Base-by-base conservation (phyloP, 345 rosid genomes). In the Jatropha curcas region DNA sequence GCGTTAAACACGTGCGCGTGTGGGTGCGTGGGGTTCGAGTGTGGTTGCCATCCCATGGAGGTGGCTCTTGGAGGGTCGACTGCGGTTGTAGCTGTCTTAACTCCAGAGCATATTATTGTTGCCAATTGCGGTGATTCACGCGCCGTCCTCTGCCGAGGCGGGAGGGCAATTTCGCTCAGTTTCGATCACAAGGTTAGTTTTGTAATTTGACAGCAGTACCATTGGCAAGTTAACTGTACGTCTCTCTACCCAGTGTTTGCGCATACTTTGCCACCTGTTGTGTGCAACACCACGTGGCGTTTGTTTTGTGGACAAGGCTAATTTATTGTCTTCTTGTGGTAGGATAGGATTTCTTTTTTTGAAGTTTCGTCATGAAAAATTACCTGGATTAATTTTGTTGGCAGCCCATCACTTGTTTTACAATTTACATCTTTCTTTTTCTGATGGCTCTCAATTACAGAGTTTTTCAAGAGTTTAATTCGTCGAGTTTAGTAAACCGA, bases 121-220 rank as follows among this genome's bases (percentile, higher is more conserved):
- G 93, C 89, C 22, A 88, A 86, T 64, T 85, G 89, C 68, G 90
- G 93, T 7, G 93, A 86, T 72, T 88, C 93, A 48, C 90, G 89
- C 57, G 89, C 91, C 75, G 88, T 87, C 65, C 88, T 89, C n/a
- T 80, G 84, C 76, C 83, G 88, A 0, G 87, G 72, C 5, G 85
- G 89, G 7, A 74, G 57, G 71, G 85, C 86, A 19, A 27, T 85
- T 43, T 86, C 90, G 22, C 85, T 88, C 24, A 82, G 85, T 37
- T 66, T 60, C 13, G 92, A 88, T 78, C 92, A 86, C 55, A 88
- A 86, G 90, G 89, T 88, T 60, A 63, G 84, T 60, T 67, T 71
- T 60, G 67, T 33, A 60, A 60, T 46, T 62, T 50, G 48, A 31
- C 14, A 2, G 19, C 7, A 41, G 4, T 34, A 1, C 16, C 14